These are phyloP conservation scores for Paxillus rubicundulus DNA, from an alignment of 768 basidiomycete genomes.

Conservation along the genomic window DNA sequence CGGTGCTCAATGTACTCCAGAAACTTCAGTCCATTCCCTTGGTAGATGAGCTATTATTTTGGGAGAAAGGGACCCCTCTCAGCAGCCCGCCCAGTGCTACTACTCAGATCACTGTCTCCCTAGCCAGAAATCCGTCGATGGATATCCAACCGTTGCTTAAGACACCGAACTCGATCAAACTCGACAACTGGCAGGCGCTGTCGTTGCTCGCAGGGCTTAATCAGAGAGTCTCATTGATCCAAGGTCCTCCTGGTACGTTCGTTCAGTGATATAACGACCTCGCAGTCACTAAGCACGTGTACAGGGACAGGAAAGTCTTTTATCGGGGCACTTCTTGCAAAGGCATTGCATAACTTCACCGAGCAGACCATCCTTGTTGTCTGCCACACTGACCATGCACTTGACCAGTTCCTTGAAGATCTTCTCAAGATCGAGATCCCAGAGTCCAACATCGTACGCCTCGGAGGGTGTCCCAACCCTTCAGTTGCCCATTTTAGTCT, in stretches of 20 bases:
- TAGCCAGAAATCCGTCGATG: slow-evolving; percentile 32
- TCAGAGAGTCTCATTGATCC: slow-evolving; percentile 58
- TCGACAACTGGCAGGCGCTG: slow-evolving; percentile 50
- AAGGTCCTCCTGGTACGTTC: slow-evolving; percentile 65
- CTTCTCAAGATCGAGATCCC: slow-evolving; percentile 62
- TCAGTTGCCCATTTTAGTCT: slow-evolving; percentile 47
- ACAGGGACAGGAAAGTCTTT: slow-evolving; percentile 73
- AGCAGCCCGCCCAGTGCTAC: slow-evolving; percentile 6
- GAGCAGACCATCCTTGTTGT: slow-evolving; percentile 55
- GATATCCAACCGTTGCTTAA: slow-evolving; percentile 42
- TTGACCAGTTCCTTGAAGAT: slow-evolving; percentile 65
- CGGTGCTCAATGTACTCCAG: slow-evolving; percentile 58
- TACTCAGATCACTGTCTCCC: slow-evolving; percentile 26
- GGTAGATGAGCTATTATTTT: slow-evolving; percentile 50
- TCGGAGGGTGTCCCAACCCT: slow-evolving; percentile 52
- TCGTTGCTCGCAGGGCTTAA: slow-evolving; percentile 52
- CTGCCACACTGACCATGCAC: slow-evolving; percentile 71
- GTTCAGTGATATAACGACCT: background rate
- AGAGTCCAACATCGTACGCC: slow-evolving; percentile 43
- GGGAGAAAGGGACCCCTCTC: slow-evolving; percentile 36
- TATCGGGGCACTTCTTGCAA: slow-evolving; percentile 63
- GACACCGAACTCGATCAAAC: slow-evolving; percentile 38
- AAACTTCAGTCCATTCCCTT: slow-evolving; percentile 44
- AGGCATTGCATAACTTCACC: slow-evolving; percentile 49
- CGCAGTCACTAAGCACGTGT: background rate